Base-by-base conservation (phyloP, 2,329 filamentous ascomycete species). In the Aspergillus tanneri region DNA sequence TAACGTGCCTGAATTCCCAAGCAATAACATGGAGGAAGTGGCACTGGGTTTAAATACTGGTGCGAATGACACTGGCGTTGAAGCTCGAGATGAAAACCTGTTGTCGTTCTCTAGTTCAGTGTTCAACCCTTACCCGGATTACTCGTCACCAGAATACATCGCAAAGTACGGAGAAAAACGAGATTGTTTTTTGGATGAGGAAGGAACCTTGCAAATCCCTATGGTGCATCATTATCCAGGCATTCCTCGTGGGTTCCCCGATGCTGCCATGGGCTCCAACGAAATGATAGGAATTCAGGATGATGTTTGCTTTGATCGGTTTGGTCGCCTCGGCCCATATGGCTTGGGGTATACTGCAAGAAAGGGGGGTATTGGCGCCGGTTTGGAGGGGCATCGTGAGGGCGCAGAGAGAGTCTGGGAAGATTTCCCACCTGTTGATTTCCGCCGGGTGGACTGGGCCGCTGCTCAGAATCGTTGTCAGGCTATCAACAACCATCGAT, bases 291-390 rank as follows among this genome's bases (percentile, higher is more conserved):
- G 84, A 0, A 74, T 97, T 27, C 82, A 87, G 14, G 83, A 95
- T 56, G 86, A 95, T 61, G 82, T 96, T 38, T 99, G 93, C 72
- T 96, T 96, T 64, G 93, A 99, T 58, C 81, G 93, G 2, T 95
- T 88, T 65, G 92, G 92, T 3, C 82, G 90, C 54, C 82, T 93
- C 23, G 91, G 89, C 0, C 88, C 92, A 0, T 99, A 99, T 59
- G 92, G 92, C 0, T 82, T 90, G 52, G 92, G 92, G 7, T 97
- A 97, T 67, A 88, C 87, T 24, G 75, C 80, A 25, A 83, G 84
- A 49, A 83, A 80, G 55, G 92, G 92, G 10, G 92, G 92, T 2
- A 83, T 87, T 21, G 90, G 92, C 4, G 84, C 88, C n/a, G 91
- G 89, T 9, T 81, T 95, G 68, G 84, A 90, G 60, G 90, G 90